Evolutionary conservation across 1,139 yeast species (phyloP).

Genomic region (Geotrichum fermentans): DNA sequence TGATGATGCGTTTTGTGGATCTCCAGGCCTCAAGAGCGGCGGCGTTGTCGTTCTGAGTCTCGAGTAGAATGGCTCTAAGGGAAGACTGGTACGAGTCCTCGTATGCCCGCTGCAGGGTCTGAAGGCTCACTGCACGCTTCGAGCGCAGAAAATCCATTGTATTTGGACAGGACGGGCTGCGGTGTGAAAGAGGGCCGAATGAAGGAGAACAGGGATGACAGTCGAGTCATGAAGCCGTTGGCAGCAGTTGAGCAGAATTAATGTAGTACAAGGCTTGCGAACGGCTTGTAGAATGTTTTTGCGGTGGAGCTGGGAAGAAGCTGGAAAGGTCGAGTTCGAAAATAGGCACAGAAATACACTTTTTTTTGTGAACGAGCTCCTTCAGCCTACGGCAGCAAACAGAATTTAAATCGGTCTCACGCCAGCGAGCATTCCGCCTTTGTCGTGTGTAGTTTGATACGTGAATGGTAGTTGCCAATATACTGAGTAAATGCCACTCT

Average conservation of each 20-base stretch:
- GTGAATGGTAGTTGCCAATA: no score
- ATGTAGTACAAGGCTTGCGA: no score
- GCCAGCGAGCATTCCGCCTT: no score
- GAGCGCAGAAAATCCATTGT: constrained; percentile 19
- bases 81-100: constrained; percentile 39
- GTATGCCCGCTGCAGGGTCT: constrained; percentile 33
- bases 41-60: constrained; percentile 33
- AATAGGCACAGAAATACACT: no score
- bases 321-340: no score
- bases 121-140: constrained; percentile 13
- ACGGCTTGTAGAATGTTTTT: no score
- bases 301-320: no score
- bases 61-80: constrained; percentile 37
- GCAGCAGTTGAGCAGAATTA: background rate
- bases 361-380: no score
- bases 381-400: no score
- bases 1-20: constrained; percentile 31
- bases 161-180: background rate
- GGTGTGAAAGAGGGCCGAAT: background rate
- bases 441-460: no score
- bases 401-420: no score
- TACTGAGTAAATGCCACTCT: no score
- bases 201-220: background rate
- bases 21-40: constrained; percentile 36
- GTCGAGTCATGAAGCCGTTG: background rate